These are phyloP conservation scores for Candida saitoana DNA, from an alignment of 805 yeast species.

Conservation along the genomic window DNA sequence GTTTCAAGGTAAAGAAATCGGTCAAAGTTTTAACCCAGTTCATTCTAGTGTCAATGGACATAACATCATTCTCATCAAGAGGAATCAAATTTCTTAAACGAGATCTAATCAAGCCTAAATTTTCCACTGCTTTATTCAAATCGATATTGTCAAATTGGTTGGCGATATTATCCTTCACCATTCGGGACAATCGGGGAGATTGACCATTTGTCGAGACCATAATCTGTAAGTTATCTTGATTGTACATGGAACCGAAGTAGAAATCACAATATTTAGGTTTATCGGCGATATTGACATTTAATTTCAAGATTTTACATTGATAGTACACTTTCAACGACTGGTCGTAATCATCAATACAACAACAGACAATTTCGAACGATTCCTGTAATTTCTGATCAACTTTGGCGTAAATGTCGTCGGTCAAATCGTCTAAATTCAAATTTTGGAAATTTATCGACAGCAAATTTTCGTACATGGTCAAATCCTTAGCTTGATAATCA, in stretches of 20 bases:
- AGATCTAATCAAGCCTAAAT: constrained; percentile 53
- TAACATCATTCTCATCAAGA: constrained; percentile 42
- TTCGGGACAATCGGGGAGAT: constrained; percentile 68
- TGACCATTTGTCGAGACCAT: constrained; percentile 83
- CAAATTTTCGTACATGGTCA: constrained; percentile 44
- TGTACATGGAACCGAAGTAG: constrained; percentile 75
- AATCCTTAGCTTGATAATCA: constrained; percentile 44
- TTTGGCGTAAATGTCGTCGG: constrained; percentile 17
- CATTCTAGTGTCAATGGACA: constrained; percentile 59
- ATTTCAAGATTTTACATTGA: constrained; percentile 36
- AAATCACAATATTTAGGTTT: constrained; percentile 82
- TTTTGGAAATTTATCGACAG: not conserved
- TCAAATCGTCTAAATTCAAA: constrained; percentile 9
- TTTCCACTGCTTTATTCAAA: constrained; percentile 56
- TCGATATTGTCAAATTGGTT: constrained; percentile 41
- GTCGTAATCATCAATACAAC: constrained; percentile 70
- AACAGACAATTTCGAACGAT: constrained; percentile 61
- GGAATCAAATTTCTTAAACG: constrained; percentile 42
- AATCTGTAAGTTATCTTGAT: constrained; percentile 69
- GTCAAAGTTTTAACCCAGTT: constrained; percentile 64
- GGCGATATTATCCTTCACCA: constrained; percentile 51
- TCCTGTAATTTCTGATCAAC: constrained; percentile 35
- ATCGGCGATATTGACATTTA: constrained; percentile 79
- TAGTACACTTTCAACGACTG: constrained; percentile 56
- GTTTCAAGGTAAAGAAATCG: constrained; percentile 52